Conservation (phyloP, 768 basidiomycete genomes). For the Gymnopilus dilepis region DNA sequence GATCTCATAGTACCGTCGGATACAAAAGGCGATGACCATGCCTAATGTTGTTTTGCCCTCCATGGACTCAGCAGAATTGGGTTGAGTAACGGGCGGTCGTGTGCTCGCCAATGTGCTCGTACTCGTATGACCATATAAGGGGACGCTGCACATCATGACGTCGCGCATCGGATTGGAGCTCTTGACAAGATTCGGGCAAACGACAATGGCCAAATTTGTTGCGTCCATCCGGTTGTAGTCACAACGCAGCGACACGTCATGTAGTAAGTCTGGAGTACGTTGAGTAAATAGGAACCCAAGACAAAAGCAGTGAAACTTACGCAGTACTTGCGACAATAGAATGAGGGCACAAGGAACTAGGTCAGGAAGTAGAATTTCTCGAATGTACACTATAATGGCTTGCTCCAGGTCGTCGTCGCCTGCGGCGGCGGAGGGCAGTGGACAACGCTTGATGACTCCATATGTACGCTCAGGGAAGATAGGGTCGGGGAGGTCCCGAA, state of each 20-base stretch:
- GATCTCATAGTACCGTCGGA: slow-evolving; percentile 82
- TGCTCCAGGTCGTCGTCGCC: slow-evolving; percentile 49
- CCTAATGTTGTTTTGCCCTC: slow-evolving; percentile 72
- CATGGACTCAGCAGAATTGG: slow-evolving; percentile 20
- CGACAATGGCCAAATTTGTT: slow-evolving; percentile 79
- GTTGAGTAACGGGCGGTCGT: slow-evolving; percentile 25
- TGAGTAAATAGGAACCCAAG: slow-evolving; percentile 8
- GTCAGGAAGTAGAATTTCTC: slow-evolving; percentile 68
- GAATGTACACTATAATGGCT: slow-evolving; percentile 65
- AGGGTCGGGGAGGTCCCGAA: slow-evolving; percentile 80
- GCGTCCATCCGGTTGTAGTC: slow-evolving; percentile 81
- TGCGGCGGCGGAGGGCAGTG: slow-evolving; percentile 50
- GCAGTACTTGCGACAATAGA: slow-evolving; percentile 70
- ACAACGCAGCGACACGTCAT: slow-evolving; percentile 76
- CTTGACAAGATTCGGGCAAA: slow-evolving; percentile 81
- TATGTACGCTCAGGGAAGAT: slow-evolving; percentile 78
- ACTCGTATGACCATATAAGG: slow-evolving; percentile 32
- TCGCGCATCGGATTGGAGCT: slow-evolving; percentile 71
- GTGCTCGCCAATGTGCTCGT: slow-evolving; percentile 10
- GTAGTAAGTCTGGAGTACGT: slow-evolving; percentile 64
- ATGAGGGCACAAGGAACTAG: slow-evolving; percentile 77
- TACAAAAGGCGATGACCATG: slow-evolving; percentile 74
- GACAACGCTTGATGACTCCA: slow-evolving; percentile 69
- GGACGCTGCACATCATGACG: slow-evolving; percentile 73
- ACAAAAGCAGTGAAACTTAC: slow-evolving; percentile 40